phyloP scores from a whole-genome alignment of 2,329 filamentous ascomycete species.

The Alternaria metachromatica region DNA sequence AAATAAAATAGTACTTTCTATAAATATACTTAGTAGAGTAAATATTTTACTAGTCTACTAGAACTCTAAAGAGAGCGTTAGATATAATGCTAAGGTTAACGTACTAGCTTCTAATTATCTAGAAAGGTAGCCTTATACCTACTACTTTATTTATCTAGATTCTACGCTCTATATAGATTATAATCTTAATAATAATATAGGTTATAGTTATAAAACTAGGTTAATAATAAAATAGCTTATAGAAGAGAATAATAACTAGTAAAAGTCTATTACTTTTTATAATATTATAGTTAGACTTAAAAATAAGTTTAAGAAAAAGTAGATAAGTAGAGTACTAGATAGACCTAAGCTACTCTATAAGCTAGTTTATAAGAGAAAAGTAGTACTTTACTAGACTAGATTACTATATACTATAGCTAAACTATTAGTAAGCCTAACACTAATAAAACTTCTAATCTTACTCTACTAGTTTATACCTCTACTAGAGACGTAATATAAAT shows the following conservation, averaged over 20 bases:
- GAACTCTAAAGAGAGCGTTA: constrained; percentile 12
- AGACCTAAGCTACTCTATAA: constrained; percentile 15
- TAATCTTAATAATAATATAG: constrained; percentile 9
- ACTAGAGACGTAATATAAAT: not conserved
- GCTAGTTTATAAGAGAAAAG: constrained; percentile 10
- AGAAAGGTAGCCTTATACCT: constrained; percentile 7
- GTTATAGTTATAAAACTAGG: constrained; percentile 19
- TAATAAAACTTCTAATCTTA: not conserved
- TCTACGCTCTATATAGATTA: constrained; percentile 7
- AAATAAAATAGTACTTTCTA: not conserved
- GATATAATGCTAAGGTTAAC: constrained; percentile 10
- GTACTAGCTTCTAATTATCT: constrained; percentile 8
- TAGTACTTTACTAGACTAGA: not conserved
- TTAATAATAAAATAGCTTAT: constrained; percentile 14
- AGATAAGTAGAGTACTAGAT: constrained; percentile 3
- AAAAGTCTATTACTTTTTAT: constrained; percentile 15
- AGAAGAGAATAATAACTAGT: constrained; percentile 10
- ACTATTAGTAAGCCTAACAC: not conserved
- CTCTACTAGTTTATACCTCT: not conserved
- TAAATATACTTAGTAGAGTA: constrained; percentile 15
- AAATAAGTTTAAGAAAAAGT: constrained; percentile 15
- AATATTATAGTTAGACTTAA: constrained; percentile 17
- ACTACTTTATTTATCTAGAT: constrained; percentile 16
- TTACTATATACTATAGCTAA: not conserved
- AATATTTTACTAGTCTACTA: constrained; percentile 15